Evolutionary conservation across 2,329 filamentous ascomycete genomes (phyloP), one percentile per base, ranked within the genome.

Genomic region (Boeremia exigua): DNA sequence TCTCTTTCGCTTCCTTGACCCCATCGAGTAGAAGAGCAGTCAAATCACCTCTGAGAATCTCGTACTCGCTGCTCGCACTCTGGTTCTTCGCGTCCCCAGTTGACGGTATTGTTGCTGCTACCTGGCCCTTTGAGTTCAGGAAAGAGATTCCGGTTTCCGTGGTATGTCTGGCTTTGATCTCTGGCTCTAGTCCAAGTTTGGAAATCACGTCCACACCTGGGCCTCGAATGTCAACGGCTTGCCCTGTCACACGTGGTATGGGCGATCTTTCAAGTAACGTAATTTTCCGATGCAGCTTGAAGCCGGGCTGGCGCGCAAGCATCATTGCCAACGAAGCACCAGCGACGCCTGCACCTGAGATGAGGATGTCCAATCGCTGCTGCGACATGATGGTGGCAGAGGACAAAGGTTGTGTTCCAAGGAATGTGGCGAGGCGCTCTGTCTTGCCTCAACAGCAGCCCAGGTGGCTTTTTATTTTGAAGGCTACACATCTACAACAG

Each of bases 181-280:
- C 65, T 1, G 64, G 59, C 40, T 78, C 71, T 14, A 81, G 59
- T 1, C 77, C 77, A 59, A 81, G 73, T 32, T 69, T 71, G 19
- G 68, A 63, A 39, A 81, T 76, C 11, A 80, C 69, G 6, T 76
- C 67, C 14, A 81, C 68, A 0, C 75, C 79, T 5, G 72, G 61
- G 2, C 72, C 77, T 27, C 79, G 78, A 3, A 82, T 74, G 57
- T 82, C 80, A 36, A 82, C 67, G 17, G 78, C 73, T 54, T 80
- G 78, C 2, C 80, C 80, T 23, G 75, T 75, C 4, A 67, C 69
- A 11, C 78, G 71, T 12, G 77, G 72, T 14, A 58, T 44, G 0
- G 77, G 58, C 1, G 75, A 75, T 15, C 78, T 76, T 52, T 82
- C 80, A 14, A 82, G 61, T 33, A 82, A 66, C 4, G 79, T 81